Evolutionary conservation across 1,139 yeast species (phyloP), one percentile per base, ranked within the genome.

Genomic region (Hemisphaericaspora subhashii): DNA sequence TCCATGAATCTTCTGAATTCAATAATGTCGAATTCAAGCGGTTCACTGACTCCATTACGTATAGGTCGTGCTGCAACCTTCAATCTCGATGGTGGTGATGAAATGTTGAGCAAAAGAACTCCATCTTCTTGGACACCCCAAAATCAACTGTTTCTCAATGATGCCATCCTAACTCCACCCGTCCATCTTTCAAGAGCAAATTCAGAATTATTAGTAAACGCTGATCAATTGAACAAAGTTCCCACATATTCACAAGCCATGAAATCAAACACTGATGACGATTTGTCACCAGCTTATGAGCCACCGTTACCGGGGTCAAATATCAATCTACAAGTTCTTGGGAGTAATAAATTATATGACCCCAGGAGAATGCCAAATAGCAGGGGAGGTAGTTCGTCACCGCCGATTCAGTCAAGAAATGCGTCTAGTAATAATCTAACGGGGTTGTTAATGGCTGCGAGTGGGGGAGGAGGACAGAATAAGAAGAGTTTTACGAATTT

Each of bases 231-330:
- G 48, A 79, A 83, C 12, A 66, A 79, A 41, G 95, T 89, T 3
- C 98, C 98, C 0, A 80, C 95, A 0, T 90, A 90, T 59, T 74
- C 75, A 8, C 83, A 87, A 33, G 97, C 98, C 0, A 64, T 83
- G 57, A 72, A 71, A 48, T 60, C 76, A 2, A 76, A 68, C 24
- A 59, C 65, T 7, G 77, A 66, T 4, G 77, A 74, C 31, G 74
- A 73, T 33, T 61, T 81, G 28, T 74, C 90, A 1, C 92, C 94
- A 0, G 73, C 75, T 1, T 84, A 84, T 55, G 74, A 67, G 42
- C 79, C 80, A 3, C 77, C 81, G 2, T 58, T 66, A n/a, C 77
- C 78, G 1, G 74, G 74, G 0, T 67, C 74, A 5, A 53, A 59
- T 40, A 59, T 70, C 28, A 63, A 65, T 41, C 43, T 65, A 35